Percentiles rank a stretch among this genome's conserved stretches.
These are phyloP conservation scores for Exserohilum turcica DNA, from an alignment of 2,329 filamentous ascomycete genomes.

Conservation along the genomic window DNA sequence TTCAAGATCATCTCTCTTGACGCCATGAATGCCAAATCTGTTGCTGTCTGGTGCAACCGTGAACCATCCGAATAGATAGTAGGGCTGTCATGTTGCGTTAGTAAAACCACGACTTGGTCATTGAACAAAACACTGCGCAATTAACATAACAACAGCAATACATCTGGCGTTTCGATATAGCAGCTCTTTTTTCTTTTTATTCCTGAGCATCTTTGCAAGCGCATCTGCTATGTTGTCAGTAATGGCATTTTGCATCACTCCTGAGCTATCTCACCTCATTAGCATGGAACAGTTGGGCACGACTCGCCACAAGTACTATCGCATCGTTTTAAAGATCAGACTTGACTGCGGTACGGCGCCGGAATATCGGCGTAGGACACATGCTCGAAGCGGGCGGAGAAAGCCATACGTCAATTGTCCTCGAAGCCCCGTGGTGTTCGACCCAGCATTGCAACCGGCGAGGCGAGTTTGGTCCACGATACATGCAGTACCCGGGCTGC, in stretches of 20 bases:
- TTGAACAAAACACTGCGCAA: not conserved
- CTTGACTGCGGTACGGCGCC: not conserved
- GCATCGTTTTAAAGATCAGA: too few species aligned
- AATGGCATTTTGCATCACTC: not conserved
- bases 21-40: slow-evolving; percentile 12
- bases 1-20: slow-evolving; percentile 13
- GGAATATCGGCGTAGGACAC: not conserved
- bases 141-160: too few species aligned
- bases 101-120: too few species aligned
- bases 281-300: too few species aligned
- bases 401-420: slow-evolving; percentile 15
- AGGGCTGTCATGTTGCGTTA: slow-evolving; percentile 2
- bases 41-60: slow-evolving; percentile 2
- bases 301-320: not conserved
- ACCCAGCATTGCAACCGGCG: slow-evolving; percentile 5
- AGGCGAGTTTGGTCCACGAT: slow-evolving; percentile 20
- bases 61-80: slow-evolving; percentile 21
- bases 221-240: too few species aligned
- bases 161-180: too few species aligned
- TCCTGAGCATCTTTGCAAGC: not conserved
- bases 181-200: too few species aligned
- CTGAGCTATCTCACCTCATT: not conserved
- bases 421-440: slow-evolving; percentile 8
- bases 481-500: slow-evolving; percentile 18
- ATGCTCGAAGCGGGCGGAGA: slow-evolving; percentile 14